Percentiles rank a stretch among this genome's conserved stretches.
phyloP scores from a whole-genome alignment of 352 stramenopile species.

The Globisporangium nodosum region DNA sequence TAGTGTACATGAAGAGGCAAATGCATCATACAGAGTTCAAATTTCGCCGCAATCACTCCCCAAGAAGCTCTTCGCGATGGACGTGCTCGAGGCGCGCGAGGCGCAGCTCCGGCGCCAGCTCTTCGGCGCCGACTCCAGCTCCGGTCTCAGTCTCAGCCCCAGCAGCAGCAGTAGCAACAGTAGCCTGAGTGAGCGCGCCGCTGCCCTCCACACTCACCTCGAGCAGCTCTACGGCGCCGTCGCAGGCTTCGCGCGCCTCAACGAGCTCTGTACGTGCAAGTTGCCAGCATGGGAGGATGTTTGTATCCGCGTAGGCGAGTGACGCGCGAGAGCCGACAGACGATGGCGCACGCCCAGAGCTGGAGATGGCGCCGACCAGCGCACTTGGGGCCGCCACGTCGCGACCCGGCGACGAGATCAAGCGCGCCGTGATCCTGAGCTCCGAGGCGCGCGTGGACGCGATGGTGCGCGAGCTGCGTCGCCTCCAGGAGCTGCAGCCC shows the following conservation, averaged over 20 bases:
- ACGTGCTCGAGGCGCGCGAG: constrained; percentile 53
- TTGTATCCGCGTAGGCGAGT: neutral
- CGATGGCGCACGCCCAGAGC: constrained; percentile 18
- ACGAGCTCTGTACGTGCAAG: constrained; percentile 31
- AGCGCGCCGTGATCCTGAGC: constrained; percentile 57
- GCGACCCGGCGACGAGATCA: constrained; percentile 34
- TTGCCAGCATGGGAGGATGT: neutral
- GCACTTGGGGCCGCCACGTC: constrained; percentile 18
- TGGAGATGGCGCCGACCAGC: constrained; percentile 31
- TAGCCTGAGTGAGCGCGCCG: constrained; percentile 19
- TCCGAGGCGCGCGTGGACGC: constrained; percentile 36
- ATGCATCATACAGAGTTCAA: no score
- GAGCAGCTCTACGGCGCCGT: constrained; percentile 27
- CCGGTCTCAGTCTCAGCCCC: neutral
- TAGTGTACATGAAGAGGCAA: neutral
- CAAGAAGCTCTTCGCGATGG: constrained; percentile 20
- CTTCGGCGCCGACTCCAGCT: constrained; percentile 6
- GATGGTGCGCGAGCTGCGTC: constrained; percentile 29
- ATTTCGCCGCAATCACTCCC: neutral
- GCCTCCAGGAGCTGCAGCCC: constrained; percentile 38
- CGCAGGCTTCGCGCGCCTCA: constrained; percentile 33
- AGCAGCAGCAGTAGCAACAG: neutral
- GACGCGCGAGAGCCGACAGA: constrained; percentile 17
- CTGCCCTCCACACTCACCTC: constrained; percentile 20
- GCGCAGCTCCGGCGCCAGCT: constrained; percentile 30